phyloP scores from a whole-genome alignment of 495 filamentous ascomycete genomes.

The Neurospora sp. region DNA sequence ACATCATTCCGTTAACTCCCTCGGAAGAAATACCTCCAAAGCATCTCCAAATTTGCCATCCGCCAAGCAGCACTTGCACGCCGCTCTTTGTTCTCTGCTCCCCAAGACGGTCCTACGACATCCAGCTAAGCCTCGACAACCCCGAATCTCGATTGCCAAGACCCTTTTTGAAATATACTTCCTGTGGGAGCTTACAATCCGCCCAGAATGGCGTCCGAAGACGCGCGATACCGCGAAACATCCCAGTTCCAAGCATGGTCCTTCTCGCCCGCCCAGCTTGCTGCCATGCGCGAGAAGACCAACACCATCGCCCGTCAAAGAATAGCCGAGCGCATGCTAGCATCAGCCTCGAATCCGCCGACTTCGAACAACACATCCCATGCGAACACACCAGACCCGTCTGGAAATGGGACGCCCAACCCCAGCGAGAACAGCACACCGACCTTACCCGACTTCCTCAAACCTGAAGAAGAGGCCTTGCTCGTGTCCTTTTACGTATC shows the following conservation, averaged over 20 bases:
- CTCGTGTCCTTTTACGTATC: conserved; percentile 74
- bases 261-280: conserved; percentile 67
- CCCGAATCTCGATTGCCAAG: neutral
- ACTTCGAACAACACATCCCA: conserved; percentile 11
- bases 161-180: neutral
- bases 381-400: conserved; percentile 25
- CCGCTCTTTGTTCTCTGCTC: neutral
- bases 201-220: conserved; percentile 51
- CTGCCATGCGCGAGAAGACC: conserved; percentile 59
- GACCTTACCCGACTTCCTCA: conserved; percentile 57
- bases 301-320: conserved; percentile 64
- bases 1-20: neutral
- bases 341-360: conserved; percentile 10
- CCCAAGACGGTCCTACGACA: neutral
- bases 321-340: conserved; percentile 41
- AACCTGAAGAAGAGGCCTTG: conserved; percentile 68
- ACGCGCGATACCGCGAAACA: conserved; percentile 81
- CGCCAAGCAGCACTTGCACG: neutral
- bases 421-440: conserved; percentile 21
- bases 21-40: neutral
- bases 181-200: neutral
- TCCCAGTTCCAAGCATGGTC: conserved; percentile 91
- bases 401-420: conserved; percentile 23
- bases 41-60: neutral
- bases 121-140: neutral